phyloP scores from a whole-genome alignment of 2,329 filamentous ascomycete species.

The Hypoxylon sp. region DNA sequence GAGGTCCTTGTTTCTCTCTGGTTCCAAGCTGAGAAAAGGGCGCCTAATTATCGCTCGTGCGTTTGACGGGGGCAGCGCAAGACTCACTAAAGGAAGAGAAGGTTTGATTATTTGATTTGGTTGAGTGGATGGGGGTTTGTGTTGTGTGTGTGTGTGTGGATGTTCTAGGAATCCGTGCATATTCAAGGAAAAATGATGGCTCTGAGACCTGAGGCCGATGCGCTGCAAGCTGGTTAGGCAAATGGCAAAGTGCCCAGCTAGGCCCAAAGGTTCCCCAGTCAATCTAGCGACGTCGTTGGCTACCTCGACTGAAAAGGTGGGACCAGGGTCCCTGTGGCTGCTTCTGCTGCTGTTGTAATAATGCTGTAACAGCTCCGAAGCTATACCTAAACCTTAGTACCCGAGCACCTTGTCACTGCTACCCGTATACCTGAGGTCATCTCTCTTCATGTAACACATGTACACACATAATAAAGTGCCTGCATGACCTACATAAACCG shows the following conservation, averaged over 20 bases:
- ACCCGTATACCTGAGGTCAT: too few species aligned
- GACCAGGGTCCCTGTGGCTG: constrained; percentile 23
- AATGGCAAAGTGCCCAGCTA: constrained; percentile 17
- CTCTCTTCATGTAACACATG: constrained; percentile 9
- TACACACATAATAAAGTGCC: neutral
- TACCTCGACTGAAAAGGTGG: constrained; percentile 24
- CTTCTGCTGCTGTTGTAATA: constrained; percentile 27
- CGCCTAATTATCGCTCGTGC: constrained; percentile 27
- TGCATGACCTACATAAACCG: neutral
- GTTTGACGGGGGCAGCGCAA: constrained; percentile 16
- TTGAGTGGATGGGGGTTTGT: constrained; percentile 17
- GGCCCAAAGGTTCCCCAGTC: constrained; percentile 22
- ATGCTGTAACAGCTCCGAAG: constrained; percentile 8
- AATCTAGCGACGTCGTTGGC: constrained; percentile 16
- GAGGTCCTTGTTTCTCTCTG: constrained; percentile 26
- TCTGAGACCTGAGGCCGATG: neutral
- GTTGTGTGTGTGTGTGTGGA: constrained; percentile 20
- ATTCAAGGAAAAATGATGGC: constrained; percentile 12
- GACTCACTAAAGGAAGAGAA: neutral
- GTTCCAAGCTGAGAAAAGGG: constrained; percentile 20
- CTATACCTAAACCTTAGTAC: constrained; percentile 7
- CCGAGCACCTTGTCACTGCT: constrained; percentile 2
- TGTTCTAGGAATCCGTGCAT: constrained; percentile 7
- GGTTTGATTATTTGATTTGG: constrained; percentile 7
- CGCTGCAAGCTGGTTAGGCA: constrained; percentile 16